phyloP scores from a whole-genome alignment of 495 filamentous ascomycete genomes.

The Podospora conica region DNA sequence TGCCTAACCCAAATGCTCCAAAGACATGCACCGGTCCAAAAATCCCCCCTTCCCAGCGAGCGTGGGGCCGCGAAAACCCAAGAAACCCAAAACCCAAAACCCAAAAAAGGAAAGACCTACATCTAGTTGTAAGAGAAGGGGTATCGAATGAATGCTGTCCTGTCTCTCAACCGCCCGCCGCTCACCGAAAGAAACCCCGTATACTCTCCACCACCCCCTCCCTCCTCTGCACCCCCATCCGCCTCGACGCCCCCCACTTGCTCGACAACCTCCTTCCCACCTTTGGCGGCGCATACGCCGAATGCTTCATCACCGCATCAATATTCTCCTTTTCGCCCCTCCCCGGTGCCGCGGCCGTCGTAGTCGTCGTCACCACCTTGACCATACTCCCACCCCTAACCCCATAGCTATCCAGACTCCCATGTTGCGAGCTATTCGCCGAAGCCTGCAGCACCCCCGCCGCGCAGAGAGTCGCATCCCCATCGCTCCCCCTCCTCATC shows the following conservation, averaged over 20 bases:
- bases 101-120: constrained; percentile 1
- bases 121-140: too few species aligned
- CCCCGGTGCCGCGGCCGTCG: constrained; percentile 20
- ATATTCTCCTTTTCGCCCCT: constrained; percentile 26
- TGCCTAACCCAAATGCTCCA: not conserved
- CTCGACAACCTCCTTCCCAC: constrained; percentile 19
- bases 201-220: constrained; percentile 38
- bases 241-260: constrained; percentile 24
- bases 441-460: constrained; percentile 10
- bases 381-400: not conserved
- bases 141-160: constrained; percentile 16
- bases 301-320: constrained; percentile 10
- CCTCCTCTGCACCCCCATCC: constrained; percentile 30
- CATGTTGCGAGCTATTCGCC: constrained; percentile 13
- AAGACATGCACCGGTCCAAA: not conserved
- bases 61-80: not conserved
- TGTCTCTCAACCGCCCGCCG: not conserved
- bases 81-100: constrained; percentile 1
- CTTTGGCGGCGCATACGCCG: not conserved
- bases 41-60: not conserved
- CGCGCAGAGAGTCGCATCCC: not conserved
- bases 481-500: not conserved
- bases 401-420: constrained; percentile 9
- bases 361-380: not conserved
- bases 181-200: constrained; percentile 37